A percentile compares a stretch with the other conserved stretches of the same genome.
These are phyloP conservation scores for Torrubiellomyces zombiae DNA, from an alignment of 2,329 filamentous ascomycete genomes.

Conservation along the genomic window DNA sequence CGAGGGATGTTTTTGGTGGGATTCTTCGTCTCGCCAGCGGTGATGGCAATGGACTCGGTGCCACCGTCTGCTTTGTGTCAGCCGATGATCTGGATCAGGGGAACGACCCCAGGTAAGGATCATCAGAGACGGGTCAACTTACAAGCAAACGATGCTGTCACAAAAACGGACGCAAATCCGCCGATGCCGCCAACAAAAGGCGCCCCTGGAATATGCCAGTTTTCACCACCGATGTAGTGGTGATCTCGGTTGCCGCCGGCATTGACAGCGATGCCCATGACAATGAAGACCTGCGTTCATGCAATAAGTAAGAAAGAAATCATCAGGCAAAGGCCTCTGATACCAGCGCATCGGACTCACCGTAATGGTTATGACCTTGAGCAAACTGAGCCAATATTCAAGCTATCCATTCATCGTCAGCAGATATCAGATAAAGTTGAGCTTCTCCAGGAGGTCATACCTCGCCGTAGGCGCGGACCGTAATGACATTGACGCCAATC, in stretches of 20 bases:
- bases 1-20: conserved; percentile 42
- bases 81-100: neutral
- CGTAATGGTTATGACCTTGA: conserved; percentile 36
- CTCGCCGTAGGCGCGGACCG: conserved; percentile 19
- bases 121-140: too few species aligned
- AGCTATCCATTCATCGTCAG: conserved; percentile 19
- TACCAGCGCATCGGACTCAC: too few species aligned
- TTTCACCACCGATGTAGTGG: conserved; percentile 38
- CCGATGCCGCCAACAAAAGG: conserved; percentile 50
- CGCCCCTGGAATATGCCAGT: conserved; percentile 41
- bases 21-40: conserved; percentile 48
- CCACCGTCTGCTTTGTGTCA: conserved; percentile 21
- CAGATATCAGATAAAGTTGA: too few species aligned
- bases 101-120: neutral
- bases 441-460: conserved; percentile 5
- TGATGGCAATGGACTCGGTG: conserved; percentile 49
- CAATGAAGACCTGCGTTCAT: conserved; percentile 32
- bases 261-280: conserved; percentile 38
- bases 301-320: neutral
- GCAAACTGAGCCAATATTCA: conserved; percentile 38
- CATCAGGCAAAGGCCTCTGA: neutral
- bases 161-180: conserved; percentile 44
- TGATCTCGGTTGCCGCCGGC: conserved; percentile 35
- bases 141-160: conserved; percentile 39
- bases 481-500: conserved; percentile 23